Evolutionary conservation across 768 basidiomycete genomes (phyloP).

Genomic region (Artomyces pyxidatus): DNA sequence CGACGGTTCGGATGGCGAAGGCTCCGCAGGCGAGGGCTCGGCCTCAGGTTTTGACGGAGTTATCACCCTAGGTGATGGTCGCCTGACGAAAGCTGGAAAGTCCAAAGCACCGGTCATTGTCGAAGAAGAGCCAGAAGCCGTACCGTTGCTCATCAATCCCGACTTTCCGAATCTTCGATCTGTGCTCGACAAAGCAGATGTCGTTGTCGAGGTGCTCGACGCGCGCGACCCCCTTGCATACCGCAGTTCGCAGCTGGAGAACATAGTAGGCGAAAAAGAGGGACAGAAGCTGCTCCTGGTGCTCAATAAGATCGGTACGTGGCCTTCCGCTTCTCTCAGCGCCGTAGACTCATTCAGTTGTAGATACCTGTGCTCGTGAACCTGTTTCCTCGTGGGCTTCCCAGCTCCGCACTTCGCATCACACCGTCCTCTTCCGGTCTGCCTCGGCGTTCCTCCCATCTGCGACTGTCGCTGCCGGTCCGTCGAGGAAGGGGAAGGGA

Average conservation of each 20-base stretch:
- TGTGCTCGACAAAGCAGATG: conserved; percentile 71
- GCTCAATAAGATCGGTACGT: conserved; percentile 82
- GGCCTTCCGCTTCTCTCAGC: conserved; percentile 1
- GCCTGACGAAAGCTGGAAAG: conserved; percentile 14
- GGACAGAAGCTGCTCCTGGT: conserved; percentile 54
- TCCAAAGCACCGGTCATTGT: conserved; percentile 18
- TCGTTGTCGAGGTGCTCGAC: conserved; percentile 75
- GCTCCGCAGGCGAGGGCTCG: conserved; percentile 22
- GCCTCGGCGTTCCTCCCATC: conserved; percentile 58
- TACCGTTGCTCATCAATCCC: conserved; percentile 54
- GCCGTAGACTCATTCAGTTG: conserved; percentile 1
- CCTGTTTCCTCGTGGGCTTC: conserved; percentile 60
- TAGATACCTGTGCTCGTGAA: conserved; percentile 79
- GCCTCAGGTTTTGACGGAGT: conserved; percentile 37
- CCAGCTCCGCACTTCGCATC: conserved; percentile 49
- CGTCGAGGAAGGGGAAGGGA: conserved; percentile 30
- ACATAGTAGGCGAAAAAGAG: conserved; percentile 32
- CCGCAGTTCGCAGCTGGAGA: conserved; percentile 58
- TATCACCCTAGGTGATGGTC: conserved; percentile 22
- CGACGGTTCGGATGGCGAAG: conserved; percentile 22
- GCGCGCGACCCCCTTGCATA: conserved; percentile 73
- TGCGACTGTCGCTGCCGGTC: conserved; percentile 15
- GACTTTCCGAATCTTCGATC: conserved; percentile 53
- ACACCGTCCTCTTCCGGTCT: conserved; percentile 66
- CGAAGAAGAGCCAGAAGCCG: conserved; percentile 40